Conservation (phyloP, 192 early-diverging fungal genomes). For the Chytriomyces sp. region DNA sequence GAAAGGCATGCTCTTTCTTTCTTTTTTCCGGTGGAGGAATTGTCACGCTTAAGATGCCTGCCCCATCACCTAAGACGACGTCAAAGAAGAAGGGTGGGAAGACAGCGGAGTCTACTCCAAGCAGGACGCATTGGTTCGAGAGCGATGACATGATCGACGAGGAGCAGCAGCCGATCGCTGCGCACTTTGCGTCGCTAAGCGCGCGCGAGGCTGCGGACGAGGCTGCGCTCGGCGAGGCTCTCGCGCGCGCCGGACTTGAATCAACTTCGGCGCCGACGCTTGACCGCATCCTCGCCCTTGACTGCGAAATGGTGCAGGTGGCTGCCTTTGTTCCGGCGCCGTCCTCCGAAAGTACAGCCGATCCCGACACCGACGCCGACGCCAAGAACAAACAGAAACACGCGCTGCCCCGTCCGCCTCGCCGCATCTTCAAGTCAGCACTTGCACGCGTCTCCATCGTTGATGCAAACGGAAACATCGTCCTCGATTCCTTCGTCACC, state of each 20-base stretch:
- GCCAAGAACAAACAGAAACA: background rate
- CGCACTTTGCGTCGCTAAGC: background rate
- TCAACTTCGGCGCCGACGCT: background rate
- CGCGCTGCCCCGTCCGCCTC: background rate
- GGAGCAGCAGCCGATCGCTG: background rate
- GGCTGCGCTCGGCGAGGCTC: background rate
- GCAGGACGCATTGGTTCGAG: constrained; percentile 2
- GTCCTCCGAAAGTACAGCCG: background rate
- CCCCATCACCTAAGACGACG: too few relatives aligned
- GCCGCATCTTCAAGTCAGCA: constrained; percentile 69
- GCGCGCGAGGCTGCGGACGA: background rate
- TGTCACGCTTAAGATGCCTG: too few relatives aligned
- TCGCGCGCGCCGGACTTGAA: too few relatives aligned
- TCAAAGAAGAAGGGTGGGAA: too few relatives aligned
- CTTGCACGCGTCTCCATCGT: constrained; percentile 83
- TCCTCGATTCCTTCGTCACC: constrained; percentile 79
- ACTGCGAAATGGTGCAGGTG: constrained; percentile 37
- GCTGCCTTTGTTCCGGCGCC: background rate
- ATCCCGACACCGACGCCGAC: background rate
- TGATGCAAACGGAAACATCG: constrained; percentile 78
- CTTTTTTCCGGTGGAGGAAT: too few relatives aligned
- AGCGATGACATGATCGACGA: background rate
- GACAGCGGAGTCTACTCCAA: too few relatives aligned
- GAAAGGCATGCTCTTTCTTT: too few relatives aligned
- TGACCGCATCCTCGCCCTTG: constrained; percentile 11